Conservation (phyloP, 495 filamentous ascomycete genomes). For the Podospora didyma region DNA sequence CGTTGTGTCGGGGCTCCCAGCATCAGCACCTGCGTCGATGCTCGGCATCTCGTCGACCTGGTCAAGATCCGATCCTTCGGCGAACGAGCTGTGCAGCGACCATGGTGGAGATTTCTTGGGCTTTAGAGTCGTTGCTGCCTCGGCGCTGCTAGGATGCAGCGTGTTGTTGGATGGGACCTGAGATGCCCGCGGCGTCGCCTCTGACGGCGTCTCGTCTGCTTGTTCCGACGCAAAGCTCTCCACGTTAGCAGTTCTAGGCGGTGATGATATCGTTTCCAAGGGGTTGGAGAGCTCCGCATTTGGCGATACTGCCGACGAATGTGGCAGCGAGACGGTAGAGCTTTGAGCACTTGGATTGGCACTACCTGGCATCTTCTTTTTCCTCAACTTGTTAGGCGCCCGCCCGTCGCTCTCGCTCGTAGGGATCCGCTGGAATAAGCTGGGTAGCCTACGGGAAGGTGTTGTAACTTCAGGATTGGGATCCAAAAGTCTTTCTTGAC, state of each 20-base stretch:
- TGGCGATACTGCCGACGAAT: conserved; percentile 35
- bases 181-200: conserved; percentile 30
- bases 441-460: conserved; percentile 62
- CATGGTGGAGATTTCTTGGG: conserved; percentile 62
- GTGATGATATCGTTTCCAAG: conserved; percentile 29
- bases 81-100: conserved; percentile 71
- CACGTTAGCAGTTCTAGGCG: conserved; percentile 21
- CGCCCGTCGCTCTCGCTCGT: conserved; percentile 57
- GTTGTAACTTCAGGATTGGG: conserved; percentile 49
- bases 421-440: conserved; percentile 66
- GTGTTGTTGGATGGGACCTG: conserved; percentile 33
- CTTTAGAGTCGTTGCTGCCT: conserved; percentile 46
- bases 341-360: conserved; percentile 80
- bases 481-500: conserved; percentile 45
- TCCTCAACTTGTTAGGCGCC: conserved; percentile 80
- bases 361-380: conserved; percentile 71
- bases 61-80: conserved; percentile 74
- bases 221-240: conserved; percentile 17
- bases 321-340: conserved; percentile 69
- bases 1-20: conserved; percentile 34
- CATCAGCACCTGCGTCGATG: conserved; percentile 25
- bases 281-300: conserved; percentile 33
- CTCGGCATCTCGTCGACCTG: conserved; percentile 53
- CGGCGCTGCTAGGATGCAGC: conserved; percentile 33
- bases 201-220: conserved; percentile 26